Base-by-base conservation (phyloP, 495 filamentous ascomycete species). In the Halenospora varia region DNA sequence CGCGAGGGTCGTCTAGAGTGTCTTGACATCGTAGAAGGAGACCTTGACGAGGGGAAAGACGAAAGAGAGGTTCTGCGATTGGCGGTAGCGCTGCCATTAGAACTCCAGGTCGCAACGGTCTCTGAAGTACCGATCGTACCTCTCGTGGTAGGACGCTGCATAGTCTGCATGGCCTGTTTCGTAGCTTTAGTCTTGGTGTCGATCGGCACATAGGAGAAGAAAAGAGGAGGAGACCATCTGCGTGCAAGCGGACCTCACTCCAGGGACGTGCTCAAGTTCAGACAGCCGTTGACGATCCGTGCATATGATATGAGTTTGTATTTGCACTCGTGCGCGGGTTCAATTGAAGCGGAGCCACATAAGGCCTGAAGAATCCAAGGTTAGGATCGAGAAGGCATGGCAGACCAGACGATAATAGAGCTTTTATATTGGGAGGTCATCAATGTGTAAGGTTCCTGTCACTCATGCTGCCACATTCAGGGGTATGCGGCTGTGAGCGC, bases 21-120 rank as follows among this genome's bases (percentile, higher is more conserved):
- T 40, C 73, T 73, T 40, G 80, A 82, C 70, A 78, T 77, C 40
- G 80, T 70, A 29, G 77, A 82, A 42, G 73, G 72, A 3, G 77
- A 78, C 39, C 81, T 71, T 25, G 78, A 76, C 25, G 81, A 71
- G 13, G 82, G 79, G 64, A 86, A 82, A 29, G 82, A 85, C 10
- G 82, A 82, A 29, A 86, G 71, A 24, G 83, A 86, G 13, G 75
- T 68, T 67, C 76, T 73, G n/a, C 73, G 69, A 62, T 71, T 69
- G 19, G 55, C 49, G 29, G 66, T 53, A 48, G 49, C 55, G 26
- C 56, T 66, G 47, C 50, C 61, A 61, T 61, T 62, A 50, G 56
- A 63, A 47, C 48, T 64, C 29, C 56, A 65, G 10, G 68, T 67
- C 2, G 75, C 75, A 18, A 24, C 35, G 45, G 45, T 58, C 1